A percentile compares a stretch with the other conserved stretches of the same genome.
Conservation (phyloP, 2,329 filamentous ascomycete species). For the Beauveria brongniartii region DNA sequence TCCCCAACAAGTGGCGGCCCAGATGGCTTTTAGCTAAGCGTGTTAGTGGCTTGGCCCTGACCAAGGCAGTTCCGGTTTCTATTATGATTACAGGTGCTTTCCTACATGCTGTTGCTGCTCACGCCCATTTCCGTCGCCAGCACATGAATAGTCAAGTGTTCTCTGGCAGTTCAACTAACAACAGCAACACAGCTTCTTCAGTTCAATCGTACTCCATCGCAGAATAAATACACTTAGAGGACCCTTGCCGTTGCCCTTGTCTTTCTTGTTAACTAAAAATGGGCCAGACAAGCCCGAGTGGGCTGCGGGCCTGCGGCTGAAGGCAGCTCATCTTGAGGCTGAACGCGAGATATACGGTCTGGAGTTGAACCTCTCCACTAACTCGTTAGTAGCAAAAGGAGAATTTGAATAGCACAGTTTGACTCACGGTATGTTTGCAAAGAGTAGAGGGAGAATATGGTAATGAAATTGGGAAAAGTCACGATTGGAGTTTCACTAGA, state of each 20-base stretch:
- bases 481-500: no score
- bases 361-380: background rate
- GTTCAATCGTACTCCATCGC: no score
- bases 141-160: no score
- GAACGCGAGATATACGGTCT: constrained; percentile 4
- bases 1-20: no score
- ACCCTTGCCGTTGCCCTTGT: background rate
- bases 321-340: background rate
- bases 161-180: no score
- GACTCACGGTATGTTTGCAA: no score
- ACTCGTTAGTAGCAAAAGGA: background rate
- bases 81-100: background rate
- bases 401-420: no score
- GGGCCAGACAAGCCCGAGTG: background rate
- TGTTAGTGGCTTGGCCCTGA: background rate
- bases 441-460: no score
- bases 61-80: background rate
- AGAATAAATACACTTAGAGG: background rate
- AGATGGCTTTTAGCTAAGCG: background rate
- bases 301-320: constrained; percentile 10
- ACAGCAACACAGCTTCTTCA: background rate
- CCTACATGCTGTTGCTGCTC: no score
- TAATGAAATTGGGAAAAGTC: no score
- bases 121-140: no score
- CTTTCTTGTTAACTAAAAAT: background rate